Evolutionary conservation across 352 stramenopile species (phyloP).

Genomic region (Globisporangium echinulatum): DNA sequence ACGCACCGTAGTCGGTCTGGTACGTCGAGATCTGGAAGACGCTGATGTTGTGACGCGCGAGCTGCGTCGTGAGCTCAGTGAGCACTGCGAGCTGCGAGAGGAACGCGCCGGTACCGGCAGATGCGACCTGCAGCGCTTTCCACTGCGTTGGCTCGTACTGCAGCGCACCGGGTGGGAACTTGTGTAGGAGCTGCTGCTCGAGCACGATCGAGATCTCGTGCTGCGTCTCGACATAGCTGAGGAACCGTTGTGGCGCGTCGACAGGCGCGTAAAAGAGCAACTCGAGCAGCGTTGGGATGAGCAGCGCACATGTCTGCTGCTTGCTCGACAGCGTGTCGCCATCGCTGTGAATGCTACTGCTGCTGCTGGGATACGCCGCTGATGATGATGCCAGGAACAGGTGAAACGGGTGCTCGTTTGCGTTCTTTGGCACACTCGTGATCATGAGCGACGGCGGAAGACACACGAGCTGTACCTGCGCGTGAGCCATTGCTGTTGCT

Average conservation of each 20-base stretch:
- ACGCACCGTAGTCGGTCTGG: conserved; percentile 43
- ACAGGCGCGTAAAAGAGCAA: conserved; percentile 44
- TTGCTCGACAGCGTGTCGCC: neutral
- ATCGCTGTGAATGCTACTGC: neutral
- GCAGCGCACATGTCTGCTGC: conserved; percentile 6
- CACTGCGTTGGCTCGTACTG: conserved; percentile 46
- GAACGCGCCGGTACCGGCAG: conserved; percentile 43
- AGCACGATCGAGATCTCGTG: conserved; percentile 67
- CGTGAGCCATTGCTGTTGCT: conserved; percentile 3
- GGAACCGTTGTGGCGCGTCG: conserved; percentile 21
- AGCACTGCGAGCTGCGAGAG: conserved; percentile 48
- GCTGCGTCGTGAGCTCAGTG: conserved; percentile 49
- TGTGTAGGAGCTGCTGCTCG: conserved; percentile 31
- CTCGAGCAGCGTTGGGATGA: conserved; percentile 43
- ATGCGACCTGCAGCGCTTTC: conserved; percentile 59
- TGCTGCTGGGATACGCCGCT: neutral
- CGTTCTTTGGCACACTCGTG: conserved; percentile 36
- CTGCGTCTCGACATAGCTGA: conserved; percentile 64
- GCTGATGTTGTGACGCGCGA: conserved; percentile 41
- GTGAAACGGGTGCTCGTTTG: conserved; percentile 19
- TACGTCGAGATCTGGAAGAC: conserved; percentile 75
- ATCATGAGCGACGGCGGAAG: conserved; percentile 47
- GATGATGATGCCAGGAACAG: conserved; percentile 11
- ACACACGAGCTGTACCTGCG: conserved; percentile 56
- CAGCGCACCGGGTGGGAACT: conserved; percentile 28